These are phyloP conservation scores for Debaryomyces nepalensis DNA, from an alignment of 1,139 yeast species.

Conservation along the genomic window DNA sequence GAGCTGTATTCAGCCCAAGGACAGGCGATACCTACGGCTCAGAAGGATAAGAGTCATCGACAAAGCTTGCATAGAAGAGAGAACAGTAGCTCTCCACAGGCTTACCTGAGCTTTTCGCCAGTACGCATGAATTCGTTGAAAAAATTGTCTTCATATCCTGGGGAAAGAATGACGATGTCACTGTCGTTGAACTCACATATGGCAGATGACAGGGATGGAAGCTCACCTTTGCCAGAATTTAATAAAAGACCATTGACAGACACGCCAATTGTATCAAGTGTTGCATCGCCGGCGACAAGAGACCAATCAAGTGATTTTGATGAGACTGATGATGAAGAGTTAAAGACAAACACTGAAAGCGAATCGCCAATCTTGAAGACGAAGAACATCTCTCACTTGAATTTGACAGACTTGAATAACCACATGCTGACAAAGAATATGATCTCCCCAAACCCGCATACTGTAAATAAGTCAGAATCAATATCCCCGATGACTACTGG, in stretches of 20 bases:
- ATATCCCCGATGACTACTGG: constrained; percentile 21
- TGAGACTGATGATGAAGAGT: constrained; percentile 19
- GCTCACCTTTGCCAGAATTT: constrained; percentile 55
- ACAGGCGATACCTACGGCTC: background rate
- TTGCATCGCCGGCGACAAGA: constrained; percentile 54
- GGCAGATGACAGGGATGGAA: constrained; percentile 14
- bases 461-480: constrained; percentile 12
- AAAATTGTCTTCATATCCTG: constrained; percentile 23
- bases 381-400: constrained; percentile 49
- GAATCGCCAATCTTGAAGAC: constrained; percentile 25
- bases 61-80: background rate
- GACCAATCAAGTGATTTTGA: constrained; percentile 40
- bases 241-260: constrained; percentile 73
- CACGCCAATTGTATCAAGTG: constrained; percentile 65
- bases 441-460: constrained; percentile 14
- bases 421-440: background rate
- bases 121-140: constrained; percentile 13
- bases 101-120: constrained; percentile 10
- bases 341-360: constrained; percentile 16
- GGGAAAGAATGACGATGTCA: constrained; percentile 27
- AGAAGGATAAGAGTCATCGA: background rate
- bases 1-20: constrained; percentile 9
- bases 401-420: constrained; percentile 37
- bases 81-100: constrained; percentile 12
- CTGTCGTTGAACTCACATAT: constrained; percentile 37